Conservation (phyloP, 306 rosid genomes). For the Ammopiptanthus mongolicus region DNA sequence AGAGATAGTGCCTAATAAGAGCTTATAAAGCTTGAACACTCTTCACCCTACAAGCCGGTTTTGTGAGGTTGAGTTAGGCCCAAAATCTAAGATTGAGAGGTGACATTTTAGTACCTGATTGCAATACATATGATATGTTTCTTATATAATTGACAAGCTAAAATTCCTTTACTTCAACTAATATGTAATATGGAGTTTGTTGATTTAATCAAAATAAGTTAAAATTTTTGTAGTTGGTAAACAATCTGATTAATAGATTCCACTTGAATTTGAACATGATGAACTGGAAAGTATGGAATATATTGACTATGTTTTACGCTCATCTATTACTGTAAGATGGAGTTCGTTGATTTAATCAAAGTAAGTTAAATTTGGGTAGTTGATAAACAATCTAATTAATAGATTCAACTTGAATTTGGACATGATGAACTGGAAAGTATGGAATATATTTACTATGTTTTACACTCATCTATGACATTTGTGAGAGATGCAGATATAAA, state of each 20-base stretch:
- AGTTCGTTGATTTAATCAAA: neutral
- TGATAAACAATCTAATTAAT: neutral
- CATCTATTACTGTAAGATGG: neutral
- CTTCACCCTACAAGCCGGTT: no score
- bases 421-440: neutral
- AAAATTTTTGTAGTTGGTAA: neutral
- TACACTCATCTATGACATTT: slow-evolving; percentile 13
- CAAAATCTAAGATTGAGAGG: no score
- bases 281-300: neutral
- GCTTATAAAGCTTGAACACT: no score
- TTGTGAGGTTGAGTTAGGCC: no score
- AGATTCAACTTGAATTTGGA: slow-evolving; percentile 10
- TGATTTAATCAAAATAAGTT: neutral
- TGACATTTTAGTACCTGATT: neutral
- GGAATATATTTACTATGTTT: slow-evolving; percentile 1
- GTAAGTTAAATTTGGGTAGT: neutral
- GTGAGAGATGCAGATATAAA: slow-evolving; percentile 47
- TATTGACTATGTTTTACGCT: slow-evolving; percentile 13
- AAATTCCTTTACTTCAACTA: neutral
- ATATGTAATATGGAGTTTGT: neutral
- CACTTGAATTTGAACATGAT: slow-evolving; percentile 8
- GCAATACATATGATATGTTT: neutral
- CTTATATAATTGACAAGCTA: neutral
- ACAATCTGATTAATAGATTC: neutral
- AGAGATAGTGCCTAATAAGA: no score